A percentile compares a stretch with the other conserved stretches of the same genome.
Conservation (phyloP, 2,329 filamentous ascomycete species). For the Trichoderma harzianum region DNA sequence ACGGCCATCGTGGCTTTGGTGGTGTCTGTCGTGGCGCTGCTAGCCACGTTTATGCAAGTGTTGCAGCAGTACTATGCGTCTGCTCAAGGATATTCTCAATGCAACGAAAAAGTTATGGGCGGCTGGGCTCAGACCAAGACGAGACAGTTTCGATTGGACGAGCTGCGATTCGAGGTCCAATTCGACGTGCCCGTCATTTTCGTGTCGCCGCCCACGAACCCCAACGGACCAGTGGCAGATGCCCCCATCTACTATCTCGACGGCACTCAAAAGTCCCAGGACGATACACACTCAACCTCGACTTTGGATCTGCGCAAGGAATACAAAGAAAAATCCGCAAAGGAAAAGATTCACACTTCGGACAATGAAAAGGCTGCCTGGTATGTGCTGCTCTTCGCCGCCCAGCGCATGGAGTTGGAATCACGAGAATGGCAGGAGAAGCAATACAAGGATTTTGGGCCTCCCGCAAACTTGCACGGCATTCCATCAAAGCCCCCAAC, state of each 20-base stretch:
- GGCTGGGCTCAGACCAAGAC: conserved; percentile 42
- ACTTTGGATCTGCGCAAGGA: conserved; percentile 31
- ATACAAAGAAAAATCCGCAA: conserved; percentile 26
- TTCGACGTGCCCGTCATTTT: conserved; percentile 52
- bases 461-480: conserved; percentile 22
- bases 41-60: conserved; percentile 46
- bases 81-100: conserved; percentile 48
- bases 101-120: conserved; percentile 47
- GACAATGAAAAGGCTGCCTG: conserved; percentile 57
- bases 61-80: conserved; percentile 50
- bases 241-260: conserved; percentile 37
- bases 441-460: conserved; percentile 29
- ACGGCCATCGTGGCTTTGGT: conserved; percentile 45
- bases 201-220: conserved; percentile 43
- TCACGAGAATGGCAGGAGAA: conserved; percentile 46
- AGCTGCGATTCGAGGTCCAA: conserved; percentile 49
- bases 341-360: conserved; percentile 47
- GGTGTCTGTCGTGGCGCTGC: conserved; percentile 45
- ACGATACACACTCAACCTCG: conserved; percentile 32
- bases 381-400: conserved; percentile 47
- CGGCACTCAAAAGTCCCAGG: conserved; percentile 37
- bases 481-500: conserved; percentile 27
- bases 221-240: conserved; percentile 32
- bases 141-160: conserved; percentile 39
- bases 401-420: conserved; percentile 48